phyloP scores from a whole-genome alignment of 2,329 filamentous ascomycete genomes.

The Fusarium sp. region DNA sequence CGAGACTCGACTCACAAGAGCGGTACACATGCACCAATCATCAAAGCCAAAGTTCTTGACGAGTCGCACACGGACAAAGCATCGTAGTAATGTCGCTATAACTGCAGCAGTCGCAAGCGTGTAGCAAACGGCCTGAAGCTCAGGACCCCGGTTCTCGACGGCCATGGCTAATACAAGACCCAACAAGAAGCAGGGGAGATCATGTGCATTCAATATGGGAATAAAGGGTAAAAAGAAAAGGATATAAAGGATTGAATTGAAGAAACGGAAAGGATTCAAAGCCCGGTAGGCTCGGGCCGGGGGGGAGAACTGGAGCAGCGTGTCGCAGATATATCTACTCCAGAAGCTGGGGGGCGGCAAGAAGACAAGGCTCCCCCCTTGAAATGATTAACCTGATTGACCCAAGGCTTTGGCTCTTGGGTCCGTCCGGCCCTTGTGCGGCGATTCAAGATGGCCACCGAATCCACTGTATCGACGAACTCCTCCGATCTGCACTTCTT shows the following conservation, averaged over 20 bases:
- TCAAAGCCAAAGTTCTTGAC: constrained; percentile 56
- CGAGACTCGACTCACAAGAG: constrained; percentile 44
- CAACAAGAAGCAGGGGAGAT: constrained; percentile 2
- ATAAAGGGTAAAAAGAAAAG: not conserved
- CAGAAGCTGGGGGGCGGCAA: constrained; percentile 2
- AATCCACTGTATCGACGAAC: constrained; percentile 16
- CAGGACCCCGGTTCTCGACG: constrained; percentile 50
- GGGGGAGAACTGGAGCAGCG: constrained; percentile 14
- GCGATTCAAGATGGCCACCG: constrained; percentile 15
- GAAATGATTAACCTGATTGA: constrained; percentile 4
- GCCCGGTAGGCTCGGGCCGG: constrained; percentile 31
- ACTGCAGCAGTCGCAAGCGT: constrained; percentile 45
- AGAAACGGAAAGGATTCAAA: constrained; percentile 25
- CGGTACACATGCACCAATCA: constrained; percentile 55
- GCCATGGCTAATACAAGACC: constrained; percentile 33
- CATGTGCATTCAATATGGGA: not conserved
- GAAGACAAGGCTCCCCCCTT: not conserved
- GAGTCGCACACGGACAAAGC: constrained; percentile 50
- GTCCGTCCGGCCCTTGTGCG: constrained; percentile 16
- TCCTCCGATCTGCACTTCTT: constrained; percentile 17
- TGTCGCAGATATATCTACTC: constrained; percentile 31
- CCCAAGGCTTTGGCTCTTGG: constrained; percentile 17
- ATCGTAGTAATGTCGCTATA: constrained; percentile 47
- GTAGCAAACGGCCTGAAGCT: constrained; percentile 50
- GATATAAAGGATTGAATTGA: constrained; percentile 19